A percentile compares a stretch with the other conserved stretches of the same genome.
phyloP scores from a whole-genome alignment of 495 filamentous ascomycete species.

The Xylaria venustula region DNA sequence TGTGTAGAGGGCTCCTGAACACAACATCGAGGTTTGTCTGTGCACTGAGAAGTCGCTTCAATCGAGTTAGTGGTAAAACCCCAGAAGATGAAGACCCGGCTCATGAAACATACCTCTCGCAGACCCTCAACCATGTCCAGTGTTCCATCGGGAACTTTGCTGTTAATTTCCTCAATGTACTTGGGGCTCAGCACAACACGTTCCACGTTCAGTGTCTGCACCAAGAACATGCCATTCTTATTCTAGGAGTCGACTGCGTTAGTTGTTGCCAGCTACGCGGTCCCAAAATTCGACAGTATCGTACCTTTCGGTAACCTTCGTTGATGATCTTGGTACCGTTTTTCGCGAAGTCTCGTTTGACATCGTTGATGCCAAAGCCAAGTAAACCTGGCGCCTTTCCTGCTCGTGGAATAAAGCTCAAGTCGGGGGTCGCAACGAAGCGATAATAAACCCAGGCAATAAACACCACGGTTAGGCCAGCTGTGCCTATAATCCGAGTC shows the following conservation, averaged over 20 bases:
- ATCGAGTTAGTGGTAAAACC: background rate
- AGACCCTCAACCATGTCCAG: constrained; percentile 19
- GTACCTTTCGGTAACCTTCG: constrained; percentile 15
- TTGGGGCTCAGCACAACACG: constrained; percentile 20
- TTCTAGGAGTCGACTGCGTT: constrained; percentile 8
- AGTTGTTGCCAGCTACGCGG: background rate
- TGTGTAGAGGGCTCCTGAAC: constrained; percentile 16
- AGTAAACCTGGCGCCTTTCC: constrained; percentile 14
- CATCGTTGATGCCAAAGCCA: constrained; percentile 14
- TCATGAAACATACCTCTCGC: constrained; percentile 8
- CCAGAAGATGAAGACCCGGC: background rate
- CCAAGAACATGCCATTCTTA: constrained; percentile 17
- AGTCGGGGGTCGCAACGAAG: constrained; percentile 6
- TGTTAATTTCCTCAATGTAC: constrained; percentile 23
- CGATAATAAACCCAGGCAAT: constrained; percentile 11
- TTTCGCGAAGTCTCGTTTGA: constrained; percentile 18
- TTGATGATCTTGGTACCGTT: constrained; percentile 19
- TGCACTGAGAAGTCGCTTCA: constrained; percentile 14
- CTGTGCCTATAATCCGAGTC: constrained; percentile 1
- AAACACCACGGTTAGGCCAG: constrained; percentile 8
- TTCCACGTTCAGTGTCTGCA: constrained; percentile 19
- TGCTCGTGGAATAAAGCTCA: constrained; percentile 13
- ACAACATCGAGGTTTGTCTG: constrained; percentile 20
- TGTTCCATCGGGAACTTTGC: constrained; percentile 14
- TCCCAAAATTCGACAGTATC: background rate